Conservation (phyloP, 352 stramenopile species). For the Phytopythium litorale region DNA sequence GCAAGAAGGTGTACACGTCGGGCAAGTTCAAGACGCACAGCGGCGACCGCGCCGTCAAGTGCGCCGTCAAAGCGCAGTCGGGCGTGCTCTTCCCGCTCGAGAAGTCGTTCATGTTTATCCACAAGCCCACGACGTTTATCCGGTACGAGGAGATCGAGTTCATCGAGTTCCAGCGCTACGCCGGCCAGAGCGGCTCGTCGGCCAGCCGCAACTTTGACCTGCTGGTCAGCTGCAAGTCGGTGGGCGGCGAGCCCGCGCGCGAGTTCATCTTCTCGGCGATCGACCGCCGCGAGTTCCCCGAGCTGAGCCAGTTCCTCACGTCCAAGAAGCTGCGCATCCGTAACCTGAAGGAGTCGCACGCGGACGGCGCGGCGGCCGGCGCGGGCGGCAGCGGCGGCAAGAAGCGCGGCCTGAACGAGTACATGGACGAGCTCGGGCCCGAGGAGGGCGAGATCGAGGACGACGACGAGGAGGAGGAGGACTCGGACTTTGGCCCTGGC, state of each 20-base stretch:
- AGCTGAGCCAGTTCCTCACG: slow-evolving; percentile 94
- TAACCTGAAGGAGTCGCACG: slow-evolving; percentile 89
- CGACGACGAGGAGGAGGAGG: slow-evolving; percentile 87
- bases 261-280: slow-evolving; percentile 97
- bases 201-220: slow-evolving; percentile 96
- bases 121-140: slow-evolving; percentile 98
- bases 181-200: slow-evolving; percentile 78
- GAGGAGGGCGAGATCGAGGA: slow-evolving; percentile 90
- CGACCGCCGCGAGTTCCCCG: slow-evolving; percentile 93
- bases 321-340: slow-evolving; percentile 94
- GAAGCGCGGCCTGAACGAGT: slow-evolving; percentile 81
- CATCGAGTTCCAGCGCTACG: slow-evolving; percentile 98
- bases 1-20: slow-evolving; percentile 97
- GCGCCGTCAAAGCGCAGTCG: slow-evolving; percentile 93
- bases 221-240: slow-evolving; percentile 89
- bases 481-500: slow-evolving; percentile 91
- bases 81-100: slow-evolving; percentile 97
- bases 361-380: slow-evolving; percentile 28
- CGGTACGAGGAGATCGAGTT: slow-evolving; percentile 98
- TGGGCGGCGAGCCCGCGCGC: slow-evolving; percentile 71
- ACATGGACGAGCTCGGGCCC: slow-evolving; percentile 64
- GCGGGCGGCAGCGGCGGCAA: slow-evolving; percentile 44
- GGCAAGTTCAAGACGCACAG: slow-evolving; percentile 88
- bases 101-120: slow-evolving; percentile 99
- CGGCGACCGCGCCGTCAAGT: slow-evolving; percentile 87